Base-by-base conservation (phyloP, 202 grass and related monocot species). In the Schoenoplectus triqueter region DNA sequence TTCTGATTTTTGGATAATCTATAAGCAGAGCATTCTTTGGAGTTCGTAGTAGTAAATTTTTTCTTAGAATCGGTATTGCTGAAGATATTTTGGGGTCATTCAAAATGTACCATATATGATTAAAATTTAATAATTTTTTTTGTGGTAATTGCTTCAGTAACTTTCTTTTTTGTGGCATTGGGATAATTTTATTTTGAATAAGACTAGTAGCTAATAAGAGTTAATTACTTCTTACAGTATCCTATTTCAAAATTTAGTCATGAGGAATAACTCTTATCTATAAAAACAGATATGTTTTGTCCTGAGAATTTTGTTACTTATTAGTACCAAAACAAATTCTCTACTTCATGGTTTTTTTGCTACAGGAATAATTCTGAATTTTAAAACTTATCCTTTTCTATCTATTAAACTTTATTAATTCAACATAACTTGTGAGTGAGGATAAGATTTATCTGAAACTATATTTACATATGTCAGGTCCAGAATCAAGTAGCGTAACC, bases 341-440 rank as follows among this genome's bases (percentile, higher is more conserved):
- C 15, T 61, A 18, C 15, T 47, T 47, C 3, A 47, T 59, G 1
- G 15, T 18, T 9, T 7, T 71, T 47, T 47, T 71, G 68, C 15
- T 48, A 19, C 42, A 46, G 6, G 2, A 71, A 48, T 40, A 47
- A 18, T 0, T 48, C 47, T 19, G 14, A 67, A 67, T 42, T 41
- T 1, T 68, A 73, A 52, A 51, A 22, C 70, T 73, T 51, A 73
- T 73, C 73, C 6, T 77, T 59, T 3, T 19, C 7, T 77, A 77
- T 77, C 73, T n/a, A 56, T 56, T 73, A 15, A 7, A 10, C 70
- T 73, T 59, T 59, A 77, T 41, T 41, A 31, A 2, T 40, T 51
- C 57, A 56, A 40, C 10, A 15, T 57, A 22, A 39, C 13, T 15
- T 3, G 55, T 4, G 2, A 57, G 52, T 77, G 20, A 52, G 20